Evolutionary conservation across 129 eudicot genomes (phyloP).

Genomic region (Centella asiatica): DNA sequence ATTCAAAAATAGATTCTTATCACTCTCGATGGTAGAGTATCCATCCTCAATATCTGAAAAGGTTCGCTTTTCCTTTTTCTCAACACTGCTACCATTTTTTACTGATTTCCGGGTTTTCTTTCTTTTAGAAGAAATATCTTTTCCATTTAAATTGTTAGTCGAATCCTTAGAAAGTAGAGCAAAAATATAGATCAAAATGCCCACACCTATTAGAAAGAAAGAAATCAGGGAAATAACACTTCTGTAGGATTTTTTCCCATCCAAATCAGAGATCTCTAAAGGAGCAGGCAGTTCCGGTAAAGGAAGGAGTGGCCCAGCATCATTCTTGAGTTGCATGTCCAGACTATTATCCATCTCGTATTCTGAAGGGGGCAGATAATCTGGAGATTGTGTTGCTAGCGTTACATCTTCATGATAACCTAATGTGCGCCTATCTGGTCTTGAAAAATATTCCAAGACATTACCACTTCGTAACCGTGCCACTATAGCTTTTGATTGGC

Average conservation of each 20-base stretch:
- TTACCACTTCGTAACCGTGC: slow-evolving; percentile 45
- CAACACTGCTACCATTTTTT: slow-evolving; percentile 26
- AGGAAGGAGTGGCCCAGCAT: slow-evolving; percentile 15
- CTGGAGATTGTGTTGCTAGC: slow-evolving; percentile 26
- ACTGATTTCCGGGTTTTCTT: slow-evolving; percentile 53
- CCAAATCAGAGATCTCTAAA: slow-evolving; percentile 10
- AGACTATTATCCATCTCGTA: slow-evolving; percentile 23
- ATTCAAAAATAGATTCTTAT: slow-evolving; percentile 27
- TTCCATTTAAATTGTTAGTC: slow-evolving; percentile 14
- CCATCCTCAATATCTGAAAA: slow-evolving; percentile 29
- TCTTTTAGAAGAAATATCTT: slow-evolving; percentile 43
- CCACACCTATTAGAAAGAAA: slow-evolving; percentile 24
- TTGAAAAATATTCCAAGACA: slow-evolving; percentile 24
- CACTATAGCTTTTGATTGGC: slow-evolving; percentile 58
- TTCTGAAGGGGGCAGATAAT: slow-evolving; percentile 24
- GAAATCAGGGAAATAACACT: slow-evolving; percentile 18
- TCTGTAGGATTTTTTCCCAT: slow-evolving; percentile 17
- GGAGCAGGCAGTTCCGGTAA: slow-evolving; percentile 17
- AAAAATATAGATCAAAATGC: slow-evolving; percentile 22
- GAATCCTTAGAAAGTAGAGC: slow-evolving; percentile 19
- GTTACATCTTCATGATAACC: slow-evolving; percentile 27
- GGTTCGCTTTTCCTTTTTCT: slow-evolving; percentile 16
- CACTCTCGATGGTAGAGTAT: slow-evolving; percentile 25
- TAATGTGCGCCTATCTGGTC: slow-evolving; percentile 26
- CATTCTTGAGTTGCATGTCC: slow-evolving; percentile 20